phyloP scores from a whole-genome alignment of 2,329 filamentous ascomycete genomes.

The Neofusicoccum laricinum region DNA sequence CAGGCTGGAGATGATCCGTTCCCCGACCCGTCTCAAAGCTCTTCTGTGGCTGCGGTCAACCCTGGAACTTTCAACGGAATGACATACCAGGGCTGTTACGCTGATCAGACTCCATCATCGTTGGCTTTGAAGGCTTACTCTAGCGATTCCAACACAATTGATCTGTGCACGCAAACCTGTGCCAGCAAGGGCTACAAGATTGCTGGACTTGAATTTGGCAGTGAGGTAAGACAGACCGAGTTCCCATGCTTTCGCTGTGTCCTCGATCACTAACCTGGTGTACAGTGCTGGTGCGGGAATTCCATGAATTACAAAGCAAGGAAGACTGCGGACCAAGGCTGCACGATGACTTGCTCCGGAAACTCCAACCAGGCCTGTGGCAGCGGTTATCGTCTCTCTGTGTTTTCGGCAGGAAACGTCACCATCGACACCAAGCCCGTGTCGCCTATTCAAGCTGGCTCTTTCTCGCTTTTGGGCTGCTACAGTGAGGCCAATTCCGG shows the following conservation, averaged over 20 bases:
- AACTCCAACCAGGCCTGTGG: conserved; percentile 31
- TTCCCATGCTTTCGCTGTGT: background rate
- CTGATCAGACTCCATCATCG: conserved; percentile 25
- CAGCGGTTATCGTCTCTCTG: conserved; percentile 26
- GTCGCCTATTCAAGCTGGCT: conserved; percentile 27
- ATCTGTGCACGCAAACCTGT: conserved; percentile 30
- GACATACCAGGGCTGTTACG: conserved; percentile 38
- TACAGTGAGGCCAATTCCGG: conserved; percentile 28
- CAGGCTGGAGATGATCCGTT: conserved; percentile 32
- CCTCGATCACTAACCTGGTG: background rate
- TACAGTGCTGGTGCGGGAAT: conserved; percentile 35
- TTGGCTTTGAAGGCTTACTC: conserved; percentile 27
- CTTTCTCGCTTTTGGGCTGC: conserved; percentile 28
- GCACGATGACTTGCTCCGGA: conserved; percentile 28
- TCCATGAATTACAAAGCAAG: conserved; percentile 22
- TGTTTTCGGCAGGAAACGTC: conserved; percentile 28
- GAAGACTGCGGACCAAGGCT: conserved; percentile 31
- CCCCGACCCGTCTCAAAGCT: conserved; percentile 27
- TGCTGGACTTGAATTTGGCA: conserved; percentile 32
- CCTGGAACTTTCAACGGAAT: conserved; percentile 30
- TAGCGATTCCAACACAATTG: conserved; percentile 29
- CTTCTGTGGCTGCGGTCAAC: conserved; percentile 18
- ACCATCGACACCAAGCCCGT: conserved; percentile 21
- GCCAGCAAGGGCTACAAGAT: conserved; percentile 29
- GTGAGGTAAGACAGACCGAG: background rate